Evolutionary conservation across 352 stramenopile genomes (phyloP).

Genomic region (Aphanomyces euteiches): DNA sequence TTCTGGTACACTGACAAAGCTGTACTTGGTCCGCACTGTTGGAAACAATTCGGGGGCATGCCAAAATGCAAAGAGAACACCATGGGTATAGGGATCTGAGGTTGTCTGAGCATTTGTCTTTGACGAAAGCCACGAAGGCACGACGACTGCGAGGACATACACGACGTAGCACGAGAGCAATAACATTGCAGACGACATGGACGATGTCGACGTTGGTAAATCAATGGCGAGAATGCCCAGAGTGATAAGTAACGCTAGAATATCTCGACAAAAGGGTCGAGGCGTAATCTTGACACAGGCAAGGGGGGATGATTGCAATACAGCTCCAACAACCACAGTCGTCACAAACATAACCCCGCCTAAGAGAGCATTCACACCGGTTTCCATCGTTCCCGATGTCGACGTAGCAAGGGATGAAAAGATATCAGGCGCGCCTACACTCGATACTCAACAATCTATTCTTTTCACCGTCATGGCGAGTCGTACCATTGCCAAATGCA

Average conservation of each 20-base stretch:
- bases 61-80: constrained; percentile 75
- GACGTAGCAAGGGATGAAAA: constrained; percentile 90
- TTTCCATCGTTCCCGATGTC: constrained; percentile 57
- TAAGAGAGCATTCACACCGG: constrained; percentile 91
- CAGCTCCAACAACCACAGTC: constrained; percentile 86
- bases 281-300: constrained; percentile 50
- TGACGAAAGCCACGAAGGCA: constrained; percentile 14
- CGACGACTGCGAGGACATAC: constrained; percentile 18
- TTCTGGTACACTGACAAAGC: constrained; percentile 18
- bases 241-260: constrained; percentile 47
- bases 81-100: constrained; percentile 11
- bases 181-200: not conserved
- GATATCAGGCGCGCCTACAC: constrained; percentile 90
- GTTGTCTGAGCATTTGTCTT: not conserved
- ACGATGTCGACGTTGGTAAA: not conserved
- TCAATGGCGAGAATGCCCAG: constrained; percentile 48
- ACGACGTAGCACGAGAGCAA: constrained; percentile 2
- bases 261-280: constrained; percentile 63
- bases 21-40: not conserved
- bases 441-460: not conserved
- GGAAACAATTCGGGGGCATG: constrained; percentile 41
- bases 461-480: not conserved
- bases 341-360: constrained; percentile 95
- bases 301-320: constrained; percentile 62
- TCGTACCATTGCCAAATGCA: constrained; percentile 91